Conservation (phyloP, 306 rosid species). For the Medicago ruthenica region DNA sequence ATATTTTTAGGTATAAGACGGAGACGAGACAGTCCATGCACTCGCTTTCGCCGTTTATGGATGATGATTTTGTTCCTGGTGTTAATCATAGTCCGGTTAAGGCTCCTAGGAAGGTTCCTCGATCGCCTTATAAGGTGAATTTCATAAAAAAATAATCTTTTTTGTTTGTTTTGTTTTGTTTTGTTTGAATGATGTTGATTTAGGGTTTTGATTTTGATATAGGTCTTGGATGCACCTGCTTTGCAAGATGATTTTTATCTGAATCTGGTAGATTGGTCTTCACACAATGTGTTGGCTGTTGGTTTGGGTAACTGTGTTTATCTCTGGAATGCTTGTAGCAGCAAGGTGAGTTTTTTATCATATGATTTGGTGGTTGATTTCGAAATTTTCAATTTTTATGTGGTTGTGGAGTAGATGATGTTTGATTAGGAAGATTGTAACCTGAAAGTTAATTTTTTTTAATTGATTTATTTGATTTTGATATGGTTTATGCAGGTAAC, state of each 20-base stretch:
- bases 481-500: conserved; percentile 70
- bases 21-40: conserved; percentile 90
- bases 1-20: conserved; percentile 88
- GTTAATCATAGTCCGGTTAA: conserved; percentile 71
- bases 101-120: conserved; percentile 85
- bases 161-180: neutral
- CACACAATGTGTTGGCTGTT: conserved; percentile 90
- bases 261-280: conserved; percentile 98
- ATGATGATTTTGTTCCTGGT: conserved; percentile 72
- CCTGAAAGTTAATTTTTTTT: neutral
- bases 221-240: conserved; percentile 99
- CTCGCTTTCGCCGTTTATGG: conserved; percentile 79
- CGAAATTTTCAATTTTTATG: conserved; percentile 7
- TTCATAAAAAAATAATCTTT: neutral
- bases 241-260: conserved; percentile 95
- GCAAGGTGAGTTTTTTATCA: conserved; percentile 66
- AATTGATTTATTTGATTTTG: conserved; percentile 28
- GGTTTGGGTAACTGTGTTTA: conserved; percentile 97
- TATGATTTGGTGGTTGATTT: conserved; percentile 21
- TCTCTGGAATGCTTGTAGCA: conserved; percentile 98
- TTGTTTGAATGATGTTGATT: conserved; percentile 7
- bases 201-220: conserved; percentile 22
- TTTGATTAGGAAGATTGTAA: neutral
- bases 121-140: conserved; percentile 93
- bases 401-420: neutral